A percentile compares a stretch with the other conserved stretches of the same genome.
phyloP scores from a whole-genome alignment of 495 filamentous ascomycete genomes.

The Penicillium verhagenii region DNA sequence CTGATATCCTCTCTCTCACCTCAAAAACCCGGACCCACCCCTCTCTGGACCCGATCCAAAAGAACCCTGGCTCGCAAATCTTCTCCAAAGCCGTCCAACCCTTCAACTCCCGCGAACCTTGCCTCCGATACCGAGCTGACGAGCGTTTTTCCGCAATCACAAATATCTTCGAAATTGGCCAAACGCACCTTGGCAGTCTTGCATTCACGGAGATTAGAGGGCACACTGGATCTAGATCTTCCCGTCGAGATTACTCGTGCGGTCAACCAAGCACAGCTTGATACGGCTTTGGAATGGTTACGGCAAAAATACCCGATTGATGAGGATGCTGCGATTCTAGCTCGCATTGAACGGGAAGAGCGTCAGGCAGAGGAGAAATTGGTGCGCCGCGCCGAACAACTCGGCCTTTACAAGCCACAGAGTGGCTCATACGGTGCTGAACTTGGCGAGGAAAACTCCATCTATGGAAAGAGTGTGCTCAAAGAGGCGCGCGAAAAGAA shows the following conservation, averaged over 20 bases:
- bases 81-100: slow-evolving; percentile 7
- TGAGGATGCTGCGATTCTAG: slow-evolving; percentile 65
- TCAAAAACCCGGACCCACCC: background rate
- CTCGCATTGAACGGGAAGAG: slow-evolving; percentile 60
- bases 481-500: slow-evolving; percentile 52
- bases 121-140: slow-evolving; percentile 57
- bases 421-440: slow-evolving; percentile 45
- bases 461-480: slow-evolving; percentile 45
- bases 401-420: slow-evolving; percentile 53
- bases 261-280: slow-evolving; percentile 29
- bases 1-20: background rate
- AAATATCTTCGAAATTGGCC: slow-evolving; percentile 48
- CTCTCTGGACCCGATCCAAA: slow-evolving; percentile 22
- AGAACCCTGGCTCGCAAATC: slow-evolving; percentile 18
- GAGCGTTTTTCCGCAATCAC: slow-evolving; percentile 57
- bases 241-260: slow-evolving; percentile 45
- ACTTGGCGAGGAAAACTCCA: slow-evolving; percentile 38
- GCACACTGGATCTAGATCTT: slow-evolving; percentile 62
- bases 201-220: slow-evolving; percentile 71
- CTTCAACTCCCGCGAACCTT: slow-evolving; percentile 17
- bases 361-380: slow-evolving; percentile 40
- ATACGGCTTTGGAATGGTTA: slow-evolving; percentile 64
- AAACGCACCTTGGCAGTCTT: slow-evolving; percentile 67
- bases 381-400: slow-evolving; percentile 40
- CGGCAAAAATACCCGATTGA: slow-evolving; percentile 68